A percentile compares a stretch with the other conserved stretches of the same genome.
Evolutionary conservation across 2,329 filamentous ascomycete species (phyloP).

Genomic region (Colletotrichum tamarilloi): DNA sequence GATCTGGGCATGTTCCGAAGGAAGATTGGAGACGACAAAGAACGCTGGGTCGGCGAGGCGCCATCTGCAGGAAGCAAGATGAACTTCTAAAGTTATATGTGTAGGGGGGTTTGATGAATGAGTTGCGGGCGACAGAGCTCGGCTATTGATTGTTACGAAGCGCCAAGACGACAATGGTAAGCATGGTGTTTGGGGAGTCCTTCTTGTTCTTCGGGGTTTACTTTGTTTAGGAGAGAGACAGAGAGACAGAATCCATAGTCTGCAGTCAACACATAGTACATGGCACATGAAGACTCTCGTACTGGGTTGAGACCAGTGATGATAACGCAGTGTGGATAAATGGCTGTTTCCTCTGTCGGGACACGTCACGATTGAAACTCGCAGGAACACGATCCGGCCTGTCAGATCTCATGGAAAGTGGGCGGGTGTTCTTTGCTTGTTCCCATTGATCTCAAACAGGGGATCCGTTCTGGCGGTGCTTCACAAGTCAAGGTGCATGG

Average conservation of each 20-base stretch:
- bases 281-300: neutral
- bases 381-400: neutral
- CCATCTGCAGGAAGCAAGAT: constrained; percentile 58
- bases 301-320: constrained; percentile 8
- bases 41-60: constrained; percentile 73
- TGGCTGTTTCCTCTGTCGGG: neutral
- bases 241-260: constrained; percentile 15
- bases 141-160: constrained; percentile 9
- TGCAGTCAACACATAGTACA: neutral
- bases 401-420: constrained; percentile 6
- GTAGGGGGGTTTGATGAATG: too few relatives aligned
- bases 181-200: constrained; percentile 37
- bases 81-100: constrained; percentile 47
- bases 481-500: neutral
- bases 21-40: constrained; percentile 87
- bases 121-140: neutral
- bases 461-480: neutral
- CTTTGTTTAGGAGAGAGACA: neutral
- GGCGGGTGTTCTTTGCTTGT: constrained; percentile 1
- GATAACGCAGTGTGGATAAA: constrained; percentile 4
- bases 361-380: constrained; percentile 17
- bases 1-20: constrained; percentile 84
- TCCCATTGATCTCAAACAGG: constrained; percentile 2
- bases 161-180: constrained; percentile 24
- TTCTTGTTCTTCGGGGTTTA: constrained; percentile 18